A percentile compares a stretch with the other conserved stretches of the same genome.
Conservation (phyloP, 768 basidiomycete species). For the Podaxis rugospora region DNA sequence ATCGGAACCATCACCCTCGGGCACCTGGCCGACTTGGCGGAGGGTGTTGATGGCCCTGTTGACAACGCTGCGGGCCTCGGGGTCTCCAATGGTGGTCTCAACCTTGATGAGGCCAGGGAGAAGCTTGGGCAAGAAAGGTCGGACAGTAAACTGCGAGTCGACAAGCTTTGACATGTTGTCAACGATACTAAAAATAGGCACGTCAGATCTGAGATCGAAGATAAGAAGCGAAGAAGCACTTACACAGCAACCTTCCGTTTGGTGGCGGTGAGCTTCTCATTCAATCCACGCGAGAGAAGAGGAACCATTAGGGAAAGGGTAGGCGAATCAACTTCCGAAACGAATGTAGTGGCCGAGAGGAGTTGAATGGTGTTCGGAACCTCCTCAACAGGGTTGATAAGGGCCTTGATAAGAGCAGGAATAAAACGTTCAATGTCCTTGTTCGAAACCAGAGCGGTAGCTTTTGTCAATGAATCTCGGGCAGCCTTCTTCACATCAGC, state of each 20-base stretch:
- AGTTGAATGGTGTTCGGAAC: constrained; percentile 91
- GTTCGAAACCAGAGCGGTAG: constrained; percentile 93
- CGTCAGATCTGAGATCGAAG: constrained; percentile 15
- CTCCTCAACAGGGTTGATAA: constrained; percentile 99
- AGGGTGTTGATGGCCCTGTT: constrained; percentile 92
- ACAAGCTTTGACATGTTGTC: constrained; percentile 99
- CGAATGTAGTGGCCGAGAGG: constrained; percentile 98
- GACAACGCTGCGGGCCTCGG: constrained; percentile 93
- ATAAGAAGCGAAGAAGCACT: constrained; percentile 25
- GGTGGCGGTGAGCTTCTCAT: constrained; percentile 91
- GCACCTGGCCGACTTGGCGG: constrained; percentile 91
- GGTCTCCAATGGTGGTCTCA: constrained; percentile 92
- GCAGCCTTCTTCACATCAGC: constrained; percentile 98
- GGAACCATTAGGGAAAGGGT: constrained; percentile 98
- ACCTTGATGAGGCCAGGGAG: constrained; percentile 96
- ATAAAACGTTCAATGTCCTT: constrained; percentile 98
- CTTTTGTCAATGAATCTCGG: constrained; percentile 90
- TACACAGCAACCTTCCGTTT: constrained; percentile 98
- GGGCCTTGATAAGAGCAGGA: constrained; percentile 94
- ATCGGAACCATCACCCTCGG: constrained; percentile 81
- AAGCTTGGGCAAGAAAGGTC: constrained; percentile 94
- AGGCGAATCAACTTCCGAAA: constrained; percentile 97
- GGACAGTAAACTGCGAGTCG: constrained; percentile 90
- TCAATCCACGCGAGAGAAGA: constrained; percentile 88
- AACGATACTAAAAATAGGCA: constrained; percentile 57